Conservation (phyloP, 345 rosid species). For the Clarkia xantiana region DNA sequence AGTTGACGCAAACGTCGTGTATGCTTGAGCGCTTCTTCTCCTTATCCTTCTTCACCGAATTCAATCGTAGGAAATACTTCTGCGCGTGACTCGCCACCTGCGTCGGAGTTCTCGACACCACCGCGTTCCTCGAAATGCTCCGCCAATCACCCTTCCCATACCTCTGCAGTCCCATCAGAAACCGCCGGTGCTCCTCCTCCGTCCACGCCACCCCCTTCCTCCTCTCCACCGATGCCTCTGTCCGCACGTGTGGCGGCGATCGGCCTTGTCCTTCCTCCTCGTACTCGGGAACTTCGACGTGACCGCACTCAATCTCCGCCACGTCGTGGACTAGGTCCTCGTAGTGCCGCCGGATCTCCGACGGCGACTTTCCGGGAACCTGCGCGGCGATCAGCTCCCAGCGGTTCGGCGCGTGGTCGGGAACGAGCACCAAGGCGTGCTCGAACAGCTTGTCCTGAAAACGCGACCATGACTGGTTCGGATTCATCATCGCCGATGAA, state of each 20-base stretch:
- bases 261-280: conserved; percentile 6
- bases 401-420: conserved; percentile 13
- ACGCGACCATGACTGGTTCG: conserved; percentile 10
- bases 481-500: too few species aligned
- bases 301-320: conserved; percentile 14
- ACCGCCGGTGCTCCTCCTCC: conserved; percentile 19
- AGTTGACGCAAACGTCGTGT: too few species aligned
- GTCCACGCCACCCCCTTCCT: conserved; percentile 20
- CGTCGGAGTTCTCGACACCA: conserved; percentile 15
- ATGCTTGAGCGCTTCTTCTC: conserved; percentile 18
- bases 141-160: conserved; percentile 21
- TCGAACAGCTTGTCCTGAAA: conserved; percentile 19
- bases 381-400: conserved; percentile 16
- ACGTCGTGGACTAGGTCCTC: conserved; percentile 17
- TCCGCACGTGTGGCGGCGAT: not conserved
- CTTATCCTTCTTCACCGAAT: conserved; percentile 1
- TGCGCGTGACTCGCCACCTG: conserved; percentile 23
- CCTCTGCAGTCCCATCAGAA: conserved; percentile 11
- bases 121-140: conserved; percentile 18
- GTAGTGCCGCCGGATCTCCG: conserved; percentile 10
- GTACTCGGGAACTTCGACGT: conserved; percentile 16
- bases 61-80: conserved; percentile 13
- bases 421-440: conserved; percentile 11
- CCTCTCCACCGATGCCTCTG: conserved; percentile 11
- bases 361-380: conserved; percentile 14